A percentile compares a stretch with the other conserved stretches of the same genome.
phyloP scores from a whole-genome alignment of 2,329 filamentous ascomycete species.

The Ilyonectria destructans region DNA sequence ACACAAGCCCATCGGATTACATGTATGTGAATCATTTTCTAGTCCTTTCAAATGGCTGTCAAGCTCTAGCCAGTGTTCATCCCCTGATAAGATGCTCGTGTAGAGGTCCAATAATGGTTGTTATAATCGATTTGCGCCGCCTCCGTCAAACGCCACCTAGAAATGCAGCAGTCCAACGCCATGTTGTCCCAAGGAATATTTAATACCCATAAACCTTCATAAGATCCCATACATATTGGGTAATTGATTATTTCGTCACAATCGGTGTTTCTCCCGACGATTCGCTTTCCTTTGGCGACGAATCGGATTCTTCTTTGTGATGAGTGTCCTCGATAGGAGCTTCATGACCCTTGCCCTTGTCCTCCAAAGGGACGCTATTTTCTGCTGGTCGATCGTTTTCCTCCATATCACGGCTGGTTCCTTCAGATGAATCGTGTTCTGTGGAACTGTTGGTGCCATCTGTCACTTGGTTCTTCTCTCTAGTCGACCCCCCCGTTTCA shows the following conservation, averaged over 20 bases:
- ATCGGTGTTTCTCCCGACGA: not conserved
- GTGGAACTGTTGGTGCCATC: not conserved
- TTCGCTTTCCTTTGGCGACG: conserved; percentile 13
- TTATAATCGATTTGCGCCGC: not conserved
- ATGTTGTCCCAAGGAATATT: conserved; percentile 15
- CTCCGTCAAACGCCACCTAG: conserved; percentile 13
- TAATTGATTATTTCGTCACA: not conserved
- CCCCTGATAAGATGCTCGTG: not conserved
- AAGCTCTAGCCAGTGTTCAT: not conserved
- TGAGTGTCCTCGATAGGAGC: not conserved
- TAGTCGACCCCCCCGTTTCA: too few species aligned
- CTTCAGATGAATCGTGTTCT: not conserved
- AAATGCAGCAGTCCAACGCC: conserved; percentile 19
- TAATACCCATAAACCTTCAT: conserved; percentile 11
- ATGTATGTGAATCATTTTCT: conserved; percentile 4
- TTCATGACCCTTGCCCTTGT: too few species aligned
- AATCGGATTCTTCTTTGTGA: not conserved
- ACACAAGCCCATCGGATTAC: conserved; percentile 3
- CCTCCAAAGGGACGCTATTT: not conserved
- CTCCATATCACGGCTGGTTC: not conserved
- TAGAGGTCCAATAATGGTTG: not conserved
- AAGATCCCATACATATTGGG: conserved; percentile 2
- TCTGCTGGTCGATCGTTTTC: not conserved
- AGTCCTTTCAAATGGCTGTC: conserved; percentile 1
- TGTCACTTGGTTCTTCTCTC: not conserved